A percentile compares a stretch with the other conserved stretches of the same genome.
Conservation (phyloP, 2,329 filamentous ascomycete species). For the Penicillium verrucosum region DNA sequence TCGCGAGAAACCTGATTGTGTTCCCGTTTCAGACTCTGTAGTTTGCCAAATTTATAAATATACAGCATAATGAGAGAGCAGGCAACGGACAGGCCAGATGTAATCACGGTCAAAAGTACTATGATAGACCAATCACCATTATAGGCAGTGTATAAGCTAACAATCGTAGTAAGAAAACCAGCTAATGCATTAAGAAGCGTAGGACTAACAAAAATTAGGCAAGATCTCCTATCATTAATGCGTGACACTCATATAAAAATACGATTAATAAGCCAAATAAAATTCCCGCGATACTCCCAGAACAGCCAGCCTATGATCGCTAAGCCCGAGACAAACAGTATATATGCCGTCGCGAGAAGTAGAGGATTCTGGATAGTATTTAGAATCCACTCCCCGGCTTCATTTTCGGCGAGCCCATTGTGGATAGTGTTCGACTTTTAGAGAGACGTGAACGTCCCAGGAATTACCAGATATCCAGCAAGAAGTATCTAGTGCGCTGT, state of each 20-base stretch:
- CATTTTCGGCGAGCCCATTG: slow-evolving; percentile 25
- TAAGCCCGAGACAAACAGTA: slow-evolving; percentile 43
- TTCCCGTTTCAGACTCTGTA: slow-evolving; percentile 28
- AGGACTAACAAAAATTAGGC: slow-evolving; percentile 20
- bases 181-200: slow-evolving; percentile 48
- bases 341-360: slow-evolving; percentile 44
- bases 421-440: slow-evolving; percentile 26
- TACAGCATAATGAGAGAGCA: slow-evolving; percentile 28
- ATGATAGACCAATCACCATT: slow-evolving; percentile 46
- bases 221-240: neutral
- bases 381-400: slow-evolving; percentile 30
- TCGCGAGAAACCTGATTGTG: neutral
- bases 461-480: slow-evolving; percentile 45
- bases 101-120: slow-evolving; percentile 39
- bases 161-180: slow-evolving; percentile 50
- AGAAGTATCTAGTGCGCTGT: slow-evolving; percentile 51
- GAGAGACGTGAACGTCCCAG: neutral
- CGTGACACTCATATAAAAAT: slow-evolving; percentile 44
- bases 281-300: slow-evolving; percentile 47
- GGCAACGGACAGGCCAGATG: slow-evolving; percentile 25
- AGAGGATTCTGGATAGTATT: slow-evolving; percentile 37
- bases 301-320: slow-evolving; percentile 46
- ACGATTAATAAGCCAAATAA: slow-evolving; percentile 55
- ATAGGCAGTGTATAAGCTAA: slow-evolving; percentile 51
- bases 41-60: slow-evolving; percentile 38